Percentiles rank a stretch among this genome's conserved stretches.
These are phyloP conservation scores for Setomelanomma holmii DNA, from an alignment of 2,329 filamentous ascomycete genomes.

Conservation along the genomic window DNA sequence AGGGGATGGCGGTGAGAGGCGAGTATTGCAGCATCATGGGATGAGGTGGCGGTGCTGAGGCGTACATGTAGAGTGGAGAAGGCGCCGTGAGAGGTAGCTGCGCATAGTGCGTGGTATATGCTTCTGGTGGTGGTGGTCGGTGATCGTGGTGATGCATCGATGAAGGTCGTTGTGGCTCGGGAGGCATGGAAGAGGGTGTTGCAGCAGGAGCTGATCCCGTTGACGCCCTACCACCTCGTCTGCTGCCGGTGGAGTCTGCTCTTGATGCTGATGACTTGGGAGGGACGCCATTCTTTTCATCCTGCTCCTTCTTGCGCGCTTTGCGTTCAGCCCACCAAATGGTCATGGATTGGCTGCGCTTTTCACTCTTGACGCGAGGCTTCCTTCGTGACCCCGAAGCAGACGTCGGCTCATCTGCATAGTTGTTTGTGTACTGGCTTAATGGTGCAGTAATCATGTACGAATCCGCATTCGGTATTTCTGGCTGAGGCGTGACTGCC, in stretches of 20 bases:
- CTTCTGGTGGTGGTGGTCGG: conserved; percentile 25
- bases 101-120: conserved; percentile 22
- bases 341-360: conserved; percentile 54
- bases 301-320: conserved; percentile 44
- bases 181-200: conserved; percentile 23
- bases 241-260: conserved; percentile 32
- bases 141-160: conserved; percentile 24
- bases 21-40: conserved; percentile 36
- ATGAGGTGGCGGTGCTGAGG: conserved; percentile 25
- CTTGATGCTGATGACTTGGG: conserved; percentile 27
- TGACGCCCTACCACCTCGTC: conserved; percentile 29
- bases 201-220: conserved; percentile 22
- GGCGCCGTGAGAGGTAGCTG: conserved; percentile 26
- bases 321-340: conserved; percentile 57
- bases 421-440: conserved; percentile 40
- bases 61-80: conserved; percentile 29
- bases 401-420: conserved; percentile 36
- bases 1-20: conserved; percentile 35
- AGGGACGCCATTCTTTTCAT: conserved; percentile 35
- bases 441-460: conserved; percentile 46
- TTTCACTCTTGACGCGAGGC: conserved; percentile 52
- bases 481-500: conserved; percentile 21
- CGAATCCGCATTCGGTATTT: conserved; percentile 36
- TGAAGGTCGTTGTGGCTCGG: conserved; percentile 25
- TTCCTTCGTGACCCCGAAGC: conserved; percentile 40